Base-by-base conservation (phyloP, 2,329 filamentous ascomycete genomes). In the Dothistroma septosporum region DNA sequence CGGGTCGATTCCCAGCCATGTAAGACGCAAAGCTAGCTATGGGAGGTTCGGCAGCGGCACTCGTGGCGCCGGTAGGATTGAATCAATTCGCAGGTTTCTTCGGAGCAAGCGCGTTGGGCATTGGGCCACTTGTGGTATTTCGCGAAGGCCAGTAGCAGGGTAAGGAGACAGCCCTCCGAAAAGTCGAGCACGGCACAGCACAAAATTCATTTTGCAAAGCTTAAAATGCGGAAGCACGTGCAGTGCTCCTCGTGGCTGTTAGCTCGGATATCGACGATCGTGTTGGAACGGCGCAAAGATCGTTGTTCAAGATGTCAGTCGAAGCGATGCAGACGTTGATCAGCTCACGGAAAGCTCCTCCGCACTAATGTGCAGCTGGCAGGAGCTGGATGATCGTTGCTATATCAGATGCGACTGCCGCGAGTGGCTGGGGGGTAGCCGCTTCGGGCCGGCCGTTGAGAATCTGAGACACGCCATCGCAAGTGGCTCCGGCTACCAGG, bases 391-490 rank as follows among this genome's bases (percentile, higher is more conserved):
- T 24, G n/a, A 44, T 37, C n/a, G 53, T 21, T 37, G 12, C 32
- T 46, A 22, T 46, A n/a, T 33, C 32, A 35, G 14, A 47, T 21
- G 41, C 28, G 53, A 46, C 41, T 55, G 53, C 53, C 53, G 53
- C 24, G 53, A 19, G 37, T 44, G 53, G 21, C 28, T 55, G 53
- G 53, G 35, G 31, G 14, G 33, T 54, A 37, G 22, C 32, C 32
- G 52, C 19, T 54, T 54, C 3, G 22, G 32, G 21, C 37, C 41
- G 52, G 44, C 55, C n/a, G 44, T 57, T 57, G 44, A 47, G n/a
- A n/a, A 48, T 57, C 31, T 47, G 55, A 57, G 55, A 50, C 55
- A 57, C 41, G 41, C 44, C 55, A 50, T 19, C 55, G n/a, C 14
- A 16, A 19, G 41, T 44, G n/a, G 41, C 16, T 44, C 41, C n/a